Percentiles rank a stretch among this genome's conserved stretches.
These are phyloP conservation scores for Diutina neorugosa DNA, from an alignment of 1,139 yeast species.

Conservation along the genomic window DNA sequence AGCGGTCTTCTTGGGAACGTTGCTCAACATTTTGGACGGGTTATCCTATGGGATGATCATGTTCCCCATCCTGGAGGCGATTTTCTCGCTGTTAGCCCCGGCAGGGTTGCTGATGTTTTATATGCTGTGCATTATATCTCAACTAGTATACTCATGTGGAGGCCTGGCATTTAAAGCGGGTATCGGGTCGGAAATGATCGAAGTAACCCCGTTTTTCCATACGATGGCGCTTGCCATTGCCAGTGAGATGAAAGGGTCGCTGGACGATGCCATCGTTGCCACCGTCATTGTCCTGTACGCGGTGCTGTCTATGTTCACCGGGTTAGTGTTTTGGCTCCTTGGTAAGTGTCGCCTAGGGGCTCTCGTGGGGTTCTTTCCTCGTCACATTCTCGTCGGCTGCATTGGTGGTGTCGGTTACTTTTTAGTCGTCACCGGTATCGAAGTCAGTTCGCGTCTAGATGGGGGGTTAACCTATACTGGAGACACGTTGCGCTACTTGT, in stretches of 20 bases:
- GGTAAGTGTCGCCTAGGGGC: conserved; percentile 78
- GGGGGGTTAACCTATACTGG: conserved; percentile 59
- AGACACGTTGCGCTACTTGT: conserved; percentile 40
- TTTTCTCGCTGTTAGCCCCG: conserved; percentile 71
- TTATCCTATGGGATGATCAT: conserved; percentile 94
- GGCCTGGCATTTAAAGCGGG: conserved; percentile 85
- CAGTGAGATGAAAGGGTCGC: conserved; percentile 26
- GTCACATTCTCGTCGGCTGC: conserved; percentile 92
- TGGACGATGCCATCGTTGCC: conserved; percentile 57
- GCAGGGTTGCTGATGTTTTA: conserved; percentile 91
- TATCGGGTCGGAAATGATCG: conserved; percentile 96
- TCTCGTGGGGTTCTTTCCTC: conserved; percentile 87
- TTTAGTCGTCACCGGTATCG: conserved; percentile 78
- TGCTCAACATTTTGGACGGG: conserved; percentile 83
- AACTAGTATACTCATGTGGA: conserved; percentile 77
- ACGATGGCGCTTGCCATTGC: conserved; percentile 77
- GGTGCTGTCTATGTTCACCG: conserved; percentile 73
- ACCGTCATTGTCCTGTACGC: conserved; percentile 86
- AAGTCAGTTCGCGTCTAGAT: conserved; percentile 69
- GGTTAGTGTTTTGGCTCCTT: conserved; percentile 59
- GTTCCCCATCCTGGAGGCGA: conserved; percentile 77
- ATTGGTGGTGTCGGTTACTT: conserved; percentile 98
- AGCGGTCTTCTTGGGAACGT: conserved; percentile 72
- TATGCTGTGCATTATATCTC: conserved; percentile 79
- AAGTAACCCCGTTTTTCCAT: conserved; percentile 94